phyloP scores from a whole-genome alignment of 441 rosid species.

The Pelargonium australe region DNA sequence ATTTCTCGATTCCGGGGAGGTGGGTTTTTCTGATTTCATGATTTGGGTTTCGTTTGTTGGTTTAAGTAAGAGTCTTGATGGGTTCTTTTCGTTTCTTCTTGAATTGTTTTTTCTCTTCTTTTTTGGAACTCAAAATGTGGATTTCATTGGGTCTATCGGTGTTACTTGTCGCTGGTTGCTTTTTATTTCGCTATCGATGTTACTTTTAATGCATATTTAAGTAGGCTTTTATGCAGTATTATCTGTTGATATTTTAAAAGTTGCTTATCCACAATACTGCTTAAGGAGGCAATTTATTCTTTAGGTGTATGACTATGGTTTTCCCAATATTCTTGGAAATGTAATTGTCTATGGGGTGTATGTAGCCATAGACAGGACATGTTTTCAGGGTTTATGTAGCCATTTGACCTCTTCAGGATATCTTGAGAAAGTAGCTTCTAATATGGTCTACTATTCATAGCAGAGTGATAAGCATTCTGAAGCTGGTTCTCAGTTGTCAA shows the following conservation, averaged over 20 bases:
- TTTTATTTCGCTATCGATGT: neutral
- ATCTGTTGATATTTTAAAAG: neutral
- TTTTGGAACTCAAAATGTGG: too few species aligned
- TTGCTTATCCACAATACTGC: neutral
- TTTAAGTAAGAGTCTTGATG: too few species aligned
- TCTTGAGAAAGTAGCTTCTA: neutral
- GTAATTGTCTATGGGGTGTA: neutral
- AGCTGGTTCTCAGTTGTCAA: too few species aligned
- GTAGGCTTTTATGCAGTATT: neutral
- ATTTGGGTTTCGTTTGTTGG: too few species aligned
- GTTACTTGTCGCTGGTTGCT: neutral
- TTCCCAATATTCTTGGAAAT: neutral
- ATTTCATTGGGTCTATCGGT: too few species aligned
- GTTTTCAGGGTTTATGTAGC: too few species aligned
- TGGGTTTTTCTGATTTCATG: neutral
- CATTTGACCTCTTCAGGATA: neutral
- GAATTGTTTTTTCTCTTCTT: too few species aligned
- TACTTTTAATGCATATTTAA: conserved; percentile 9
- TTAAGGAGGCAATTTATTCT: neutral
- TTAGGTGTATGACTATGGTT: neutral
- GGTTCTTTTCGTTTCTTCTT: too few species aligned
- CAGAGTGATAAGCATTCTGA: too few species aligned
- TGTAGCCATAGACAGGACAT: neutral
- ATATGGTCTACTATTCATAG: too few species aligned
- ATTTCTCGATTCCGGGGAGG: neutral